These are phyloP conservation scores for Clitopilus passeckerianus DNA, from an alignment of 768 basidiomycete species.

Conservation along the genomic window DNA sequence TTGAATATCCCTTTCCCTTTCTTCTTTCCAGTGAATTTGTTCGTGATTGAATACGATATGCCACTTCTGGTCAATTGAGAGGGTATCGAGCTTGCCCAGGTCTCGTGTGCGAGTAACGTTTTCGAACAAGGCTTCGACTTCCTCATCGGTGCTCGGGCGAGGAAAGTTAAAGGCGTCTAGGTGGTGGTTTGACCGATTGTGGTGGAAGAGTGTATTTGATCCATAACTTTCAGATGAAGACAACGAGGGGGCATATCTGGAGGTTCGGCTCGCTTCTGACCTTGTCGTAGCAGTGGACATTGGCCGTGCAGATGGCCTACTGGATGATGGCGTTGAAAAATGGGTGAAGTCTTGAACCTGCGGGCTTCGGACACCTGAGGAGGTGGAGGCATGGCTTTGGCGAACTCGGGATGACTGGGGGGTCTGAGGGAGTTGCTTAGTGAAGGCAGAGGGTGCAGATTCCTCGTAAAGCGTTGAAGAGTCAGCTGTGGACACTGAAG, in stretches of 20 bases:
- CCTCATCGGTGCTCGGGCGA: conserved; percentile 69
- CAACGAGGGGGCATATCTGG: conserved; percentile 60
- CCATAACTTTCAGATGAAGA: conserved; percentile 38
- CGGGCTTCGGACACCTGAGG: conserved; percentile 45
- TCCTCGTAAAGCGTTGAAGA: conserved; percentile 59
- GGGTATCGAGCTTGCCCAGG: conserved; percentile 50
- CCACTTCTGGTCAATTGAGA: conserved; percentile 88
- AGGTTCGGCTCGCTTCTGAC: conserved; percentile 53
- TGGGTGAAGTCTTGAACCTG: conserved; percentile 51
- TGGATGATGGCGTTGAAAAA: conserved; percentile 19
- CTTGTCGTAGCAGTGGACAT: conserved; percentile 46
- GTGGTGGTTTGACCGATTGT: conserved; percentile 50
- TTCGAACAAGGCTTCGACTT: conserved; percentile 79
- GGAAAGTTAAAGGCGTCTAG: conserved; percentile 65
- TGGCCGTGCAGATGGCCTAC: conserved; percentile 39
- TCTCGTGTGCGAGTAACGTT: conserved; percentile 69
- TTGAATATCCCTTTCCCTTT: conserved; percentile 60
- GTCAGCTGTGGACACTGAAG: conserved; percentile 49
- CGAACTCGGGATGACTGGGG: conserved; percentile 37
- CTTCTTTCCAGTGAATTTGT: conserved; percentile 73
- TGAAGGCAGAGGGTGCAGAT: conserved; percentile 25
- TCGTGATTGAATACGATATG: conserved; percentile 80
- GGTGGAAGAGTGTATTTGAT: conserved; percentile 42
- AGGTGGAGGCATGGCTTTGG: conserved; percentile 53
- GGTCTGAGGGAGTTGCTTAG: conserved; percentile 22